Percentiles rank a stretch among this genome's conserved stretches.
Conservation (phyloP, 2,329 filamentous ascomycete genomes). For the Fusarium verrucosum region DNA sequence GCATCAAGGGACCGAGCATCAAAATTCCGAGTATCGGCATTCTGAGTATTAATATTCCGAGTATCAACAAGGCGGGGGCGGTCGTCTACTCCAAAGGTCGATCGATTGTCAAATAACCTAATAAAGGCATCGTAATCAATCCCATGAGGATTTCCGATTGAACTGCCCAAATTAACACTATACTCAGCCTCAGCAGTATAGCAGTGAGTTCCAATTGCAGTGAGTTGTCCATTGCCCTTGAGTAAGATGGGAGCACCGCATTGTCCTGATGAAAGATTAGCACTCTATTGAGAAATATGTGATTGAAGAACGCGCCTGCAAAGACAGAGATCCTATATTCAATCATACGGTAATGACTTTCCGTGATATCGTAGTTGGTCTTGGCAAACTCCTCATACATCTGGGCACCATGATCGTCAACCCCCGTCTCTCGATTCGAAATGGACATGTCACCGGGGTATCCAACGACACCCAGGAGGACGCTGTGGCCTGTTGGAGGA, state of each 20-base stretch:
- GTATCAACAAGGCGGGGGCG: not conserved
- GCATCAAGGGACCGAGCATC: no score
- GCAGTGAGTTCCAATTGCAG: conserved; percentile 44
- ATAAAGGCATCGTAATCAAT: conserved; percentile 37
- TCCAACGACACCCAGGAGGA: conserved; percentile 46
- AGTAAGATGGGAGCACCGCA: conserved; percentile 43
- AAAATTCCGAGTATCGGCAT: no score
- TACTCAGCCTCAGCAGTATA: conserved; percentile 35
- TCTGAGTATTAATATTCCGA: no score
- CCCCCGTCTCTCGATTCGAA: not conserved
- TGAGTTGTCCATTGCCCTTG: not conserved
- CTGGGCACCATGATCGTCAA: conserved; percentile 42
- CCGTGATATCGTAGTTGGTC: conserved; percentile 38
- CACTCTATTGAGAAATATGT: not conserved
- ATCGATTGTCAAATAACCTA: conserved; percentile 12
- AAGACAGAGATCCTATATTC: conserved; percentile 46
- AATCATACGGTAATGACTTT: conserved; percentile 41
- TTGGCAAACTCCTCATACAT: conserved; percentile 48
- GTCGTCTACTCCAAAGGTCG: not conserved
- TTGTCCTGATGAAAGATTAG: conserved; percentile 34
- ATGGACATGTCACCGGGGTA: conserved; percentile 47
- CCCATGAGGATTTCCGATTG: conserved; percentile 35
- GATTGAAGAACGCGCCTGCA: conserved; percentile 30
- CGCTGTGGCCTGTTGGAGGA: not conserved
- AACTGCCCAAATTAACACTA: conserved; percentile 42